Conservation (phyloP, 371 early-diverging fungal species). For the Saksenaea vasiformis region DNA sequence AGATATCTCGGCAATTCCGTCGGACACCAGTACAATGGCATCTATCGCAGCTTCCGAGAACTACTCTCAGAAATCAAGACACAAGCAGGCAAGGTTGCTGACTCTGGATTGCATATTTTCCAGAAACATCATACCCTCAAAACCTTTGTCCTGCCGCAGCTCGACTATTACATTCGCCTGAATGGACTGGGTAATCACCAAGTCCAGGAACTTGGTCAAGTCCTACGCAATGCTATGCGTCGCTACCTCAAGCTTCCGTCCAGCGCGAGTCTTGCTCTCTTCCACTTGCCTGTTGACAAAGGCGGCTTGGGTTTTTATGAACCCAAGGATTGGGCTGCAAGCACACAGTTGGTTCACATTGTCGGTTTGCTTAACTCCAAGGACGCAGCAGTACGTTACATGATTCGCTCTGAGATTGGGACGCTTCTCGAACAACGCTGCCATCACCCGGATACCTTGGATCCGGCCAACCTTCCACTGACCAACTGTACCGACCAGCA, state of each 20-base stretch:
- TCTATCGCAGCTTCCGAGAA: background rate
- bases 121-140: background rate
- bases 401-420: background rate
- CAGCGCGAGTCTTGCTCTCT: background rate
- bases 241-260: background rate
- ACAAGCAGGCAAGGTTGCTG: background rate
- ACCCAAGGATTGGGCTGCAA: background rate
- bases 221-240: background rate
- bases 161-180: background rate
- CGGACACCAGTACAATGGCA: background rate
- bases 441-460: background rate
- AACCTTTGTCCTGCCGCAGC: background rate
- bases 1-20: background rate
- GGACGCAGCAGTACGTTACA: background rate
- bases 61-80: background rate
- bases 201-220: background rate
- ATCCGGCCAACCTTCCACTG: background rate
- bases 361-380: background rate
- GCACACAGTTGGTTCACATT: background rate
- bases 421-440: background rate
- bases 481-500: background rate
- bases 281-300: background rate
- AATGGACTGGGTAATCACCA: background rate
- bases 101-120: background rate
- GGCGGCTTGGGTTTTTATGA: background rate